Evolutionary conservation across 192 early-diverging fungal species (phyloP).

Genomic region (Paraglomus occultum): DNA sequence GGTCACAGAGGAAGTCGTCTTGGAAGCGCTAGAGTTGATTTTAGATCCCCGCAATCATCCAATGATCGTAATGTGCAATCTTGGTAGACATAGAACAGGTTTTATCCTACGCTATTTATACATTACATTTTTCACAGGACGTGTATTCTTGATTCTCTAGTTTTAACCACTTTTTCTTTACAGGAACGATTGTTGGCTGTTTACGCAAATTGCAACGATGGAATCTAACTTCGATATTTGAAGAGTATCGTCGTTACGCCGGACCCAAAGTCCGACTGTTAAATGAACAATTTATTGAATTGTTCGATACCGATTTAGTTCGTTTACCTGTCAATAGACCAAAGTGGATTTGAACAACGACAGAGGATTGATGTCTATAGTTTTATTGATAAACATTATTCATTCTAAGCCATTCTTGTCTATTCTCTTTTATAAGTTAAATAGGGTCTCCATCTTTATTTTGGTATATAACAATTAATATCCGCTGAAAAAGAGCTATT

Average conservation of each 20-base stretch:
- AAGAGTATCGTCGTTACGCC: constrained; percentile 95
- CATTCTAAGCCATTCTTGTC: too few species aligned
- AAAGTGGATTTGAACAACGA: constrained; percentile 63
- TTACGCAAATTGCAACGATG: constrained; percentile 95
- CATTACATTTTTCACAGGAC: too few species aligned
- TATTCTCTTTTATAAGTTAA: too few species aligned
- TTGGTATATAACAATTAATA: too few species aligned
- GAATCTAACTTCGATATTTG: constrained; percentile 98
- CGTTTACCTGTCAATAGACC: constrained; percentile 69
- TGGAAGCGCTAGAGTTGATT: constrained; percentile 85
- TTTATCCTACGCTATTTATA: too few species aligned
- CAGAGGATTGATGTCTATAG: too few species aligned
- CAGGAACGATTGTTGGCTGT: constrained; percentile 96
- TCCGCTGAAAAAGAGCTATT: too few species aligned
- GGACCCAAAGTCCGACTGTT: constrained; percentile 96
- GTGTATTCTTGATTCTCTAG: too few species aligned
- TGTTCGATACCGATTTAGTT: constrained; percentile 98
- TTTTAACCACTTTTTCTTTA: too few species aligned
- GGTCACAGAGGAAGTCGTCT: constrained; percentile 94
- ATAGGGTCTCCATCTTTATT: too few species aligned
- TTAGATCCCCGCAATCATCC: constrained; percentile 89
- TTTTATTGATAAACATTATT: too few species aligned
- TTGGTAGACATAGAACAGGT: constrained; percentile 96
- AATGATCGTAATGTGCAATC: constrained; percentile 97
- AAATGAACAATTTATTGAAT: constrained; percentile 93